phyloP scores from a whole-genome alignment of 495 filamentous ascomycete species.

The Lepraria neglecta region DNA sequence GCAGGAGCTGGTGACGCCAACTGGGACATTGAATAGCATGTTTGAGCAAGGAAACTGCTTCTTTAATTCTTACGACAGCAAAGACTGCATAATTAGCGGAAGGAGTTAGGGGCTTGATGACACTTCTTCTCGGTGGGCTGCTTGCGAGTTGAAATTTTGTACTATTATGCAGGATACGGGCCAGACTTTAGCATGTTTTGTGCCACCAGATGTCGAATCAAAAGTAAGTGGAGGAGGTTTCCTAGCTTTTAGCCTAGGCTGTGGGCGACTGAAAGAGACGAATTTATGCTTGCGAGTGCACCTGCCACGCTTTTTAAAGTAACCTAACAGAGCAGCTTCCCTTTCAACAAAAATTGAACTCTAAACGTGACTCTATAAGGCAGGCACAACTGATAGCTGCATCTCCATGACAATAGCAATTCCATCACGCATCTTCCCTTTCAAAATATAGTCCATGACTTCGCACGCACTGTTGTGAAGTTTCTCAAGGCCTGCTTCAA shows the following conservation, averaged over 20 bases:
- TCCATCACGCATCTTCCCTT: not conserved
- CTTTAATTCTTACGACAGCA: slow-evolving; percentile 9
- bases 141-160: slow-evolving; percentile 4
- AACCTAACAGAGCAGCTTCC: not conserved
- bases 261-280: not conserved
- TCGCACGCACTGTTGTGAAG: not conserved
- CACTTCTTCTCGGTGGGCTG: not conserved
- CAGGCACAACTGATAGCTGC: not conserved
- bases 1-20: not conserved
- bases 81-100: slow-evolving; percentile 14
- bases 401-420: not conserved
- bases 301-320: not conserved
- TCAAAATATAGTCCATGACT: not conserved
- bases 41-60: not conserved
- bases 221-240: slow-evolving; percentile 4
- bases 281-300: slow-evolving; percentile 4
- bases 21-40: too few relatives aligned
- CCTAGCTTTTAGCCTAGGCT: slow-evolving; percentile 5
- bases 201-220: slow-evolving; percentile 1
- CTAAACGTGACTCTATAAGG: not conserved
- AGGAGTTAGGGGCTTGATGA: slow-evolving; percentile 16
- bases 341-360: not conserved
- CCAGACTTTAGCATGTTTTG: not conserved
- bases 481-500: not conserved
- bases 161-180: not conserved